phyloP scores from a whole-genome alignment of 805 yeast species.

The Kodamaea nitidulidarum region DNA sequence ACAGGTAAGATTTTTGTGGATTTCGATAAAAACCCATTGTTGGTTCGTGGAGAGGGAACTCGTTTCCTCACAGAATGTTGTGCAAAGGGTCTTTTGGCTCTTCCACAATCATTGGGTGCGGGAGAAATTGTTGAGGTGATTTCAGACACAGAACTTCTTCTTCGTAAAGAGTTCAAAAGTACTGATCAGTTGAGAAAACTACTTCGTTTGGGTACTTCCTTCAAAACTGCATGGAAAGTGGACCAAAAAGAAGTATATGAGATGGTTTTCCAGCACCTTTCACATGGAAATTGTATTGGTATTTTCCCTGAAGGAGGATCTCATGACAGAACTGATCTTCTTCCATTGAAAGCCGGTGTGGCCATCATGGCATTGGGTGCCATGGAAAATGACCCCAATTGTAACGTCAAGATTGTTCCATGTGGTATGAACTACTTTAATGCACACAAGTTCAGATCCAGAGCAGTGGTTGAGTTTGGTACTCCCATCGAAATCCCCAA shows the following conservation, averaged over 20 bases:
- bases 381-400: slow-evolving; percentile 68
- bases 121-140: slow-evolving; percentile 63
- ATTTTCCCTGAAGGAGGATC: slow-evolving; percentile 99
- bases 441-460: slow-evolving; percentile 89
- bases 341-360: slow-evolving; percentile 95
- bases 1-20: slow-evolving; percentile 61
- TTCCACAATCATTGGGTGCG: slow-evolving; percentile 76
- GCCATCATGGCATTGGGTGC: slow-evolving; percentile 98
- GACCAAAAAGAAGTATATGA: slow-evolving; percentile 84
- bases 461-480: slow-evolving; percentile 95
- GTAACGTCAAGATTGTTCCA: slow-evolving; percentile 84
- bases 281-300: slow-evolving; percentile 79
- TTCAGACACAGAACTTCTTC: slow-evolving; percentile 64
- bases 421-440: slow-evolving; percentile 98
- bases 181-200: slow-evolving; percentile 40
- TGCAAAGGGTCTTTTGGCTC: slow-evolving; percentile 63
- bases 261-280: slow-evolving; percentile 77
- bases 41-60: slow-evolving; percentile 64
- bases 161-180: slow-evolving; percentile 68
- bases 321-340: slow-evolving; percentile 86
- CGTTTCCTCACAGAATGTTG: slow-evolving; percentile 59
- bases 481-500: slow-evolving; percentile 64
- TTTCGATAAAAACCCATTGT: slow-evolving; percentile 47
- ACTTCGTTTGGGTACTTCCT: slow-evolving; percentile 51
- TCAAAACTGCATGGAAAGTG: slow-evolving; percentile 73